These are phyloP conservation scores for Pezicula carpinea DNA, from an alignment of 2,329 filamentous ascomycete genomes.

Conservation along the genomic window DNA sequence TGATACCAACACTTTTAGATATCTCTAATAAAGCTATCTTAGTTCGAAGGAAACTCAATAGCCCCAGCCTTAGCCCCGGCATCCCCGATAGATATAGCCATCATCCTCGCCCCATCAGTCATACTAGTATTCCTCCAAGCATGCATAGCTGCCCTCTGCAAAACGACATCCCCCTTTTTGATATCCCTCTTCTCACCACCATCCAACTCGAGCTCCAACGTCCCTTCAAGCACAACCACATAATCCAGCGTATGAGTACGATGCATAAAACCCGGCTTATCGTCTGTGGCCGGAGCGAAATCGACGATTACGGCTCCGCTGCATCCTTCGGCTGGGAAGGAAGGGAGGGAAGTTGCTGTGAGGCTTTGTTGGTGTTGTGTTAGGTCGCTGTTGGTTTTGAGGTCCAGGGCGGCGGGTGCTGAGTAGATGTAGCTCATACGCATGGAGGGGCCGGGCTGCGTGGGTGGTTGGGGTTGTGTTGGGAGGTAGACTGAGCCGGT, in stretches of 20 bases:
- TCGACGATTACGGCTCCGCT: slow-evolving; percentile 1
- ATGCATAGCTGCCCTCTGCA: slow-evolving; percentile 39
- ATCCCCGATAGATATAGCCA: slow-evolving; percentile 8
- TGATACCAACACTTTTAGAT: too few relatives aligned
- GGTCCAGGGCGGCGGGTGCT: slow-evolving; percentile 4
- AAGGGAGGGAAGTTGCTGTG: neutral
- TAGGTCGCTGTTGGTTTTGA: slow-evolving; percentile 7
- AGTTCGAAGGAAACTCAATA: slow-evolving; percentile 3
- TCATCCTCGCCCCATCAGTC: slow-evolving; percentile 11
- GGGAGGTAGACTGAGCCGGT: slow-evolving; percentile 3
- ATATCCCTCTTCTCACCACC: slow-evolving; percentile 34
- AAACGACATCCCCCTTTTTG: slow-evolving; percentile 32
- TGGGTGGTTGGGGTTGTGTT: neutral
- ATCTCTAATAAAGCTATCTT: too few relatives aligned
- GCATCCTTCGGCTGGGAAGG: slow-evolving; percentile 7
- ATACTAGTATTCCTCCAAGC: slow-evolving; percentile 29
- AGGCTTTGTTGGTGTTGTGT: slow-evolving; percentile 3
- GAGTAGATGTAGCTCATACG: slow-evolving; percentile 13
- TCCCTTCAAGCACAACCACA: slow-evolving; percentile 31
- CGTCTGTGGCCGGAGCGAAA: slow-evolving; percentile 9
- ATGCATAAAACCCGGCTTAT: slow-evolving; percentile 29
- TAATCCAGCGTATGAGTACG: slow-evolving; percentile 37
- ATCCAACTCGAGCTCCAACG: slow-evolving; percentile 33
- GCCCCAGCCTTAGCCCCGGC: slow-evolving; percentile 11
- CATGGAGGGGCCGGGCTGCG: neutral